Percentiles rank a stretch among this genome's conserved stretches.
These are phyloP conservation scores for Pythium apleroticum DNA, from an alignment of 352 stramenopile genomes.

Conservation along the genomic window DNA sequence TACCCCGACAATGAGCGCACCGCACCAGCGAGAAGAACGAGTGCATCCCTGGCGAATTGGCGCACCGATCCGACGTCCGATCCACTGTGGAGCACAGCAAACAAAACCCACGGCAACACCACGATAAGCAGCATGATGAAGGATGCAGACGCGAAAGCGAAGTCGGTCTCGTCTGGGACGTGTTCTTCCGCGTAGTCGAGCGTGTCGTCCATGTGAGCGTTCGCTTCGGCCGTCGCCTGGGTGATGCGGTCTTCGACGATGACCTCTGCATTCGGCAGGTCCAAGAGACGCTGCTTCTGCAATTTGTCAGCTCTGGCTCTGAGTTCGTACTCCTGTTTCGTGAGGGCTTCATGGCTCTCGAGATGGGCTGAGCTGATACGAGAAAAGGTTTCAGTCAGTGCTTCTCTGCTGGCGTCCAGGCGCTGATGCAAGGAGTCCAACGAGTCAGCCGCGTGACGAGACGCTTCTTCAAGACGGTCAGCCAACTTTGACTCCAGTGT, in stretches of 20 bases:
- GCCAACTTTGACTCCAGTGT: constrained; percentile 6
- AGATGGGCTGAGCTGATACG: constrained; percentile 28
- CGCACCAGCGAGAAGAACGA: constrained; percentile 18
- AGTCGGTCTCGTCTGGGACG: constrained; percentile 16
- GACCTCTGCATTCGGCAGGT: constrained; percentile 24
- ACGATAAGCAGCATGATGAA: constrained; percentile 29
- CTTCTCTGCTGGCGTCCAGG: constrained; percentile 17
- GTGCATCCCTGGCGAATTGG: constrained; percentile 19
- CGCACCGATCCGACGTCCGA: constrained; percentile 24
- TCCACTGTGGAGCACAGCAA: constrained; percentile 24
- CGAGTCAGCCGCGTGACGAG: constrained; percentile 8
- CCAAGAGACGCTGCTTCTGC: constrained; percentile 28
- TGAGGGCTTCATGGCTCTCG: constrained; percentile 25
- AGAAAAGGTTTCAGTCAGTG: constrained; percentile 24
- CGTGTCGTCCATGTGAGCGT: constrained; percentile 29
- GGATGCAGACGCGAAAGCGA: constrained; percentile 22
- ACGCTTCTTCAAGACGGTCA: constrained; percentile 6
- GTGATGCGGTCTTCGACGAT: constrained; percentile 18
- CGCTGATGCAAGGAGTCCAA: constrained; percentile 27
- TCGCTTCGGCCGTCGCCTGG: constrained; percentile 19
- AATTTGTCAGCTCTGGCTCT: constrained; percentile 21
- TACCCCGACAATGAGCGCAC: constrained; percentile 23
- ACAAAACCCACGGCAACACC: constrained; percentile 35
- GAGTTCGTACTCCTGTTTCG: constrained; percentile 24
- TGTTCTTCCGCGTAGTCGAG: constrained; percentile 36